These are phyloP conservation scores for Aspergillus intermedius DNA, from an alignment of 2,329 filamentous ascomycete genomes.

Conservation along the genomic window DNA sequence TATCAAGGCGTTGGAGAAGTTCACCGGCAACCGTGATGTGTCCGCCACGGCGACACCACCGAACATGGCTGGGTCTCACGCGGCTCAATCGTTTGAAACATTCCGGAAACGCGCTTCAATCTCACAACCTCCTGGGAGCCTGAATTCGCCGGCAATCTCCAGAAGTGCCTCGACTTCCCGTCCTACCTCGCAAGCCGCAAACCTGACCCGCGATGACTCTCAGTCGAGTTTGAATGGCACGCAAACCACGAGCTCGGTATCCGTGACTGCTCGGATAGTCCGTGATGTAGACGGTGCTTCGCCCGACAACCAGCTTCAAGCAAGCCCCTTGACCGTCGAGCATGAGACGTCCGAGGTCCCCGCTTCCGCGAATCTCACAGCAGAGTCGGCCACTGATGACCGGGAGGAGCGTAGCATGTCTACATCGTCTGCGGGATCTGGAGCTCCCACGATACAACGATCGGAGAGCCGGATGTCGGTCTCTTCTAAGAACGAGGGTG, in stretches of 20 bases:
- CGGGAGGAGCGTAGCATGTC: constrained; percentile 33
- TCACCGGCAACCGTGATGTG: constrained; percentile 48
- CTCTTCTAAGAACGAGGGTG: constrained; percentile 35
- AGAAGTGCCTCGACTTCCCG: constrained; percentile 23
- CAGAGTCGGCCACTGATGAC: constrained; percentile 15
- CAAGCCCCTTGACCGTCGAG: constrained; percentile 59
- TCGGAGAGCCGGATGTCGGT: constrained; percentile 37
- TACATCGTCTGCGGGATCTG: constrained; percentile 35
- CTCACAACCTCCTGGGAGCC: constrained; percentile 21
- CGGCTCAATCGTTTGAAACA: constrained; percentile 54
- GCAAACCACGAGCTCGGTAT: constrained; percentile 62
- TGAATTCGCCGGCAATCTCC: constrained; percentile 17
- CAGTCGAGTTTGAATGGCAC: constrained; percentile 17
- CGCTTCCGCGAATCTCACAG: constrained; percentile 9
- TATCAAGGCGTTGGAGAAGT: constrained; percentile 85
- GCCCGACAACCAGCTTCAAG: constrained; percentile 39
- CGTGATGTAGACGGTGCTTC: constrained; percentile 44
- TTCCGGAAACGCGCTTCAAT: constrained; percentile 38
- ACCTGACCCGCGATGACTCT: constrained; percentile 23
- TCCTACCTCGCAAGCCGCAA: constrained; percentile 25
- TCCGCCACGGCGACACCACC: constrained; percentile 18
- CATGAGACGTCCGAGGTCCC: constrained; percentile 47
- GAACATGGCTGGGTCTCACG: constrained; percentile 45
- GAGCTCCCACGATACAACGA: constrained; percentile 33
- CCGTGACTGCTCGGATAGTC: constrained; percentile 78